Conservation (phyloP, 148 eudicot genomes). For the Pouteria glomerata region DNA sequence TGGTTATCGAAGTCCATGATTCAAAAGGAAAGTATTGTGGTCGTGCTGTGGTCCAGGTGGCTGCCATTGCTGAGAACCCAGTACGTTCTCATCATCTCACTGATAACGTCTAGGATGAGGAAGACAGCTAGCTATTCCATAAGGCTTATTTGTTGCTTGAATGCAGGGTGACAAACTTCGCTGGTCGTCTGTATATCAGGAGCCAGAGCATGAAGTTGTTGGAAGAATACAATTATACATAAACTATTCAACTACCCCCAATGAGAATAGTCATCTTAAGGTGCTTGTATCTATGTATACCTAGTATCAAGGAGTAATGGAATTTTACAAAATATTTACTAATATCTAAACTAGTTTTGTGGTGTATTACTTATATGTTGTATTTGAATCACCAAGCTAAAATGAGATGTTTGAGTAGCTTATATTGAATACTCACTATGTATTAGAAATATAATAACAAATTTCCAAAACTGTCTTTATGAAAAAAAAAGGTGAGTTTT, state of each 20-base stretch:
- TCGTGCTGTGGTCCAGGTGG: slow-evolving; percentile 40
- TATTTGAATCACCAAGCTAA: neutral
- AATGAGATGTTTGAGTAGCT: neutral
- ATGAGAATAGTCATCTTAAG: slow-evolving; percentile 52
- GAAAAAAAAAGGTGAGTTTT: no score
- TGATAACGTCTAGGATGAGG: neutral
- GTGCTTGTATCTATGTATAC: slow-evolving; percentile 11
- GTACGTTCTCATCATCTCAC: slow-evolving; percentile 20
- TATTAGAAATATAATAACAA: no score
- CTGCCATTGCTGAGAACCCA: slow-evolving; percentile 31
- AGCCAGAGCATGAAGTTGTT: slow-evolving; percentile 87
- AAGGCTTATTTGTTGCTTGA: slow-evolving; percentile 14
- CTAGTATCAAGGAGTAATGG: neutral
- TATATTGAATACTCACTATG: neutral
- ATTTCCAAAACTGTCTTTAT: no score
- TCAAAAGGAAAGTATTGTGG: slow-evolving; percentile 46
- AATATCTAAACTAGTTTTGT: neutral
- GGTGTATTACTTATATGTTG: no score
- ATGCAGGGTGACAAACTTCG: slow-evolving; percentile 79
- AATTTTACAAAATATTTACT: neutral
- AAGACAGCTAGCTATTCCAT: neutral
- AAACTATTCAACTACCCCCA: slow-evolving; percentile 58
- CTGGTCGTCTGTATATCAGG: slow-evolving; percentile 81
- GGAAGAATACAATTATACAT: slow-evolving; percentile 74
- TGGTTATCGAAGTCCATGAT: slow-evolving; percentile 34